Evolutionary conservation across 805 yeast genomes (phyloP).

Genomic region (Wickerhamiella vanderwaltii): DNA sequence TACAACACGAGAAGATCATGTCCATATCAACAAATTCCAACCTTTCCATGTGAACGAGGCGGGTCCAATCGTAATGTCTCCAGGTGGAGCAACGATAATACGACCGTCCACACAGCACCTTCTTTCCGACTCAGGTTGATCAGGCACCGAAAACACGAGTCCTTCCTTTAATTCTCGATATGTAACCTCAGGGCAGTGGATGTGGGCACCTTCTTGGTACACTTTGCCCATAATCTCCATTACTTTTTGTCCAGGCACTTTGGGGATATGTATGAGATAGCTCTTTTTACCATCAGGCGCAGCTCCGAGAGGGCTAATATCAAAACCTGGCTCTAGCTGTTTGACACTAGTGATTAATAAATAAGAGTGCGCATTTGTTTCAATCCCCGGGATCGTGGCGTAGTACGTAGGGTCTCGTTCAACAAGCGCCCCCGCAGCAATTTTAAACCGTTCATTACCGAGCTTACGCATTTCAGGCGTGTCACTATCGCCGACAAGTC

Average conservation of each 20-base stretch:
- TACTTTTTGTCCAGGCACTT: slow-evolving; percentile 28
- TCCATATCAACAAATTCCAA: slow-evolving; percentile 22
- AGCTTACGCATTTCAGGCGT: slow-evolving; percentile 48
- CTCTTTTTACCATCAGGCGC: slow-evolving; percentile 32
- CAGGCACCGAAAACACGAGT: slow-evolving; percentile 16
- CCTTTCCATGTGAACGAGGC: slow-evolving; percentile 21
- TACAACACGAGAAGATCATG: no score
- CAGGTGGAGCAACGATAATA: slow-evolving; percentile 29
- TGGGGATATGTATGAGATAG: slow-evolving; percentile 37
- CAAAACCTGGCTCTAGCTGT: slow-evolving; percentile 47
- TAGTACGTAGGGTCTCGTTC: slow-evolving; percentile 38
- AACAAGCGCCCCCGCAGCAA: slow-evolving; percentile 53
- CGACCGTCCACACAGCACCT: slow-evolving; percentile 57
- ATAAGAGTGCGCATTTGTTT: slow-evolving; percentile 36
- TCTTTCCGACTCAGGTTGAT: slow-evolving; percentile 32
- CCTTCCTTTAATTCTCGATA: slow-evolving; percentile 30
- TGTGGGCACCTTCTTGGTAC: slow-evolving; percentile 46
- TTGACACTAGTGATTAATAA: slow-evolving; percentile 45
- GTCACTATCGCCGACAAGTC: slow-evolving; percentile 70
- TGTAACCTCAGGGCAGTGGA: slow-evolving; percentile 36
- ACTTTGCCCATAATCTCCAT: slow-evolving; percentile 47
- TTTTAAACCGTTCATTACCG: slow-evolving; percentile 55
- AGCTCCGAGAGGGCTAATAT: slow-evolving; percentile 48
- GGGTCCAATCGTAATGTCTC: slow-evolving; percentile 18
- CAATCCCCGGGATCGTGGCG: slow-evolving; percentile 29